Percentiles rank a stretch among this genome's conserved stretches.
phyloP scores from a whole-genome alignment of 2,329 filamentous ascomycete species.

The Neofusicoccum kwambonambiense region DNA sequence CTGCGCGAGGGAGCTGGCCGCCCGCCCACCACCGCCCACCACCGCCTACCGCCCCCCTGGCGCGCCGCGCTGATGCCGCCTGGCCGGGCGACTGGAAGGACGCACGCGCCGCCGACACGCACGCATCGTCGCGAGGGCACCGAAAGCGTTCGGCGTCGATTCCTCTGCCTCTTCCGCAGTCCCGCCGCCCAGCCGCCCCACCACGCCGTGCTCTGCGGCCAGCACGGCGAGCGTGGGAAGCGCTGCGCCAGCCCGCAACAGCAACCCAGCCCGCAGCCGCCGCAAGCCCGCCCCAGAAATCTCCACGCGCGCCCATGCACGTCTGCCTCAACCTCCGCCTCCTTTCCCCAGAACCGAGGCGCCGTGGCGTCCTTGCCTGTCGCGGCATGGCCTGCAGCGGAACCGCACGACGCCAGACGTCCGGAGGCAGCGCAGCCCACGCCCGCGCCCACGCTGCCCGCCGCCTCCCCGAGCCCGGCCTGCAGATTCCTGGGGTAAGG shows the following conservation, averaged over 20 bases:
- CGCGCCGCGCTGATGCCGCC: not conserved
- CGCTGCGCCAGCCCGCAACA: not conserved
- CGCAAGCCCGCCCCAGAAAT: constrained; percentile 7
- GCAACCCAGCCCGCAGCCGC: not conserved
- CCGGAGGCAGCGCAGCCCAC: not conserved
- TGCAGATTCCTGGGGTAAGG: not conserved
- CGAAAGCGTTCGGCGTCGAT: not conserved
- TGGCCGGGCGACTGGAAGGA: constrained; percentile 8
- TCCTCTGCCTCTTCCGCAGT: not conserved
- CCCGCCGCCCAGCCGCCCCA: not conserved
- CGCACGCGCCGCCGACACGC: not conserved
- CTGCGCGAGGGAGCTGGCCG: not conserved
- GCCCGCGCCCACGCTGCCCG: not conserved
- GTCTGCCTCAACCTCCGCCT: not conserved
- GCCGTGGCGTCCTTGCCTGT: not conserved
- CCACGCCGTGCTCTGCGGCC: not conserved
- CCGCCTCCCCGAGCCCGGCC: not conserved
- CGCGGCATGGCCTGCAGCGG: constrained; percentile 6
- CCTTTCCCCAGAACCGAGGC: constrained; percentile 10
- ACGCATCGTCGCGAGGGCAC: not conserved
- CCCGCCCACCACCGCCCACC: not conserved
- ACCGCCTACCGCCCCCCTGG: not conserved
- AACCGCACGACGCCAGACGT: constrained; percentile 8
- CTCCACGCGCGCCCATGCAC: not conserved
- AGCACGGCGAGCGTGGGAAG: too few species aligned